Conservation (phyloP, 2,329 filamentous ascomycete species). For the Coniochaeta pulveracea region DNA sequence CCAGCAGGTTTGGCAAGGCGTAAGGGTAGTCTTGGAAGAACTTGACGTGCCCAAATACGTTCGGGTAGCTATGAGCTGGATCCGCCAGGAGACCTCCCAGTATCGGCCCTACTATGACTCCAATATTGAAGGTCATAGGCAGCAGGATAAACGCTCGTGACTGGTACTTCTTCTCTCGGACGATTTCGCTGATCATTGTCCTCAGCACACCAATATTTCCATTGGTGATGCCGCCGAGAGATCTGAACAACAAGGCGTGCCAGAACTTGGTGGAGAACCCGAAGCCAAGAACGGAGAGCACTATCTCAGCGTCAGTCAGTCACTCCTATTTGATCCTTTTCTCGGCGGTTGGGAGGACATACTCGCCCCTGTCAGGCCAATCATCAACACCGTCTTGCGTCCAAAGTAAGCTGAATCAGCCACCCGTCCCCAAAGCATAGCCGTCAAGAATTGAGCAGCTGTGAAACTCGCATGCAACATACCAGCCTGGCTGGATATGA, state of each 20-base stretch:
- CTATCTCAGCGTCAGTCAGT: conserved; percentile 9
- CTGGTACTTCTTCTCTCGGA: conserved; percentile 32
- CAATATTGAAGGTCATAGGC: conserved; percentile 63
- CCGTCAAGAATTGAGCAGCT: conserved; percentile 70
- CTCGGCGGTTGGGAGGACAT: conserved; percentile 20
- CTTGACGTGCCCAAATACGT: conserved; percentile 30
- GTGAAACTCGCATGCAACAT: conserved; percentile 72
- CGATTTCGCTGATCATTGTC: conserved; percentile 48
- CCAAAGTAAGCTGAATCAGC: conserved; percentile 53
- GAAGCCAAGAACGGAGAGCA: conserved; percentile 54
- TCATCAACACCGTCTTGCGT: conserved; percentile 65
- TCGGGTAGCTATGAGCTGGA: conserved; percentile 28
- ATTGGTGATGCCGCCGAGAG: conserved; percentile 56
- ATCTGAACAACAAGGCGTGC: conserved; percentile 51
- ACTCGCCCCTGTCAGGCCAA: conserved; percentile 60
- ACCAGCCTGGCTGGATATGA: conserved; percentile 67
- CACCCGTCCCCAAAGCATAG: conserved; percentile 70
- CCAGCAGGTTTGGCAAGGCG: conserved; percentile 42
- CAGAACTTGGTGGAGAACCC: conserved; percentile 56
- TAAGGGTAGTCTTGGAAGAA: conserved; percentile 41
- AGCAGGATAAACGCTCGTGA: conserved; percentile 30
- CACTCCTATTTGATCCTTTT: not conserved
- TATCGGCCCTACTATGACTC: conserved; percentile 46
- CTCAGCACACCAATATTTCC: conserved; percentile 66
- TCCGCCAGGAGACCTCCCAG: conserved; percentile 34